Base-by-base conservation (phyloP, 495 filamentous ascomycete genomes). In the Lentithecium fluviatile region DNA sequence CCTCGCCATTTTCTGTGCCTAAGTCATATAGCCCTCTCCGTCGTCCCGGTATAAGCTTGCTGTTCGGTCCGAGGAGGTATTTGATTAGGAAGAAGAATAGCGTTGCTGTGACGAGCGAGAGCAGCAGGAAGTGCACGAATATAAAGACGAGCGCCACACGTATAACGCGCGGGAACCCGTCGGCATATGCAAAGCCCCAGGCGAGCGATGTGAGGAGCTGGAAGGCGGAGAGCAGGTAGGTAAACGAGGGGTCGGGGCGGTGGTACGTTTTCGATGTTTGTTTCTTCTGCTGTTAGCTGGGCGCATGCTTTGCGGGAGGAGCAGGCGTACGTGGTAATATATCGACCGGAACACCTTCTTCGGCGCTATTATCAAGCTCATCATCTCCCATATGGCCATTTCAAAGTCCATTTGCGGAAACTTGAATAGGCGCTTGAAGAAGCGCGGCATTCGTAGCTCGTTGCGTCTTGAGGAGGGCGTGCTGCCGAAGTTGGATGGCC, bases 361-460 rank as follows among this genome's bases (percentile, higher is more conserved):
- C 0, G 87, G 87, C 37, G 86, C 84, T 62, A 88, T 84, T 63
- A 90, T 77, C 50, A 90, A 76, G 56, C 78, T 81, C 53, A 83
- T 86, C 87, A 90, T 90, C 73, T 90, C 87, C 87, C 87, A 90
- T 62, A 87, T 83, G 10, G 87, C 87, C 83, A 88, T 87, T 66
- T 76, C 75, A 46, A 76, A 75, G 58, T 77, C 74, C 74, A 77
- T 77, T 29, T 74, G 72, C 20, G 74, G 74, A 64, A 77, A 77
- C 64, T 77, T 77, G 74, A 77, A 77, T 6, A 77, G 68, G 17
- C 76, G 68, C 56, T 75, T 76, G 69, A 78, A 77, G 71, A 78
- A 78, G 45, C 73, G 73, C n/a, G 76, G 76, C 66, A 78, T 75
- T n/a, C 74, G 69, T 49, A 86, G 67, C 48, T 83, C 80, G 23